phyloP scores from a whole-genome alignment of 257 asterid genomes.

The Solanum verrucosum region DNA sequence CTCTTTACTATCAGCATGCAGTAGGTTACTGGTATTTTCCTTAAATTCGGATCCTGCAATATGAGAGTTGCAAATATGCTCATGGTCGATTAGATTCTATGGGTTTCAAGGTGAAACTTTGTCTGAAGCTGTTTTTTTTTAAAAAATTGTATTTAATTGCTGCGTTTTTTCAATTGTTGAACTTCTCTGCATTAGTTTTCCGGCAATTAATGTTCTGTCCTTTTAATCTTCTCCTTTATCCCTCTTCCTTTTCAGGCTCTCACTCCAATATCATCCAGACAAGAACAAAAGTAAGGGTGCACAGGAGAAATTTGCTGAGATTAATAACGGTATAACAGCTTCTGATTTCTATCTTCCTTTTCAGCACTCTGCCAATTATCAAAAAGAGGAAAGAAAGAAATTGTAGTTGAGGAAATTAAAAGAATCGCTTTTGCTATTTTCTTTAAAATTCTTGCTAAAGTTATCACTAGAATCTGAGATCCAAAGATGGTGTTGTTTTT shows the following conservation, averaged over 20 bases:
- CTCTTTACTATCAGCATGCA: neutral
- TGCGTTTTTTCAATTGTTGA: neutral
- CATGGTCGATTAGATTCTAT: neutral
- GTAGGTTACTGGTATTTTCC: neutral
- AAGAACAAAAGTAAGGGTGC: constrained; percentile 93
- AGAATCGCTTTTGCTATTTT: neutral
- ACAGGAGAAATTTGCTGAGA: constrained; percentile 86
- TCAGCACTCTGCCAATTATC: neutral
- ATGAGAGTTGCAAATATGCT: neutral
- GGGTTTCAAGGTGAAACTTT: neutral
- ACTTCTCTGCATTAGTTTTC: neutral
- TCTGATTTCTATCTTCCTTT: neutral
- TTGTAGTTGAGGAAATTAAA: neutral
- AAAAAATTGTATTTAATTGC: neutral
- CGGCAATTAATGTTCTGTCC: neutral
- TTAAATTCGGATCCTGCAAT: neutral
- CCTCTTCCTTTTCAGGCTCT: constrained; percentile 43
- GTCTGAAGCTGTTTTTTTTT: neutral
- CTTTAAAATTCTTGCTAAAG: neutral
- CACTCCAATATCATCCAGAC: constrained; percentile 95
- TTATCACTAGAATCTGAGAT: neutral
- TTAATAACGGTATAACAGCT: constrained; percentile 60
- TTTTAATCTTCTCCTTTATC: neutral
- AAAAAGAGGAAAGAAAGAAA: neutral
- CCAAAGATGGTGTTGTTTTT: neutral